Evolutionary conservation across 129 eudicot species (phyloP).

Genomic region (Silybum marianum): DNA sequence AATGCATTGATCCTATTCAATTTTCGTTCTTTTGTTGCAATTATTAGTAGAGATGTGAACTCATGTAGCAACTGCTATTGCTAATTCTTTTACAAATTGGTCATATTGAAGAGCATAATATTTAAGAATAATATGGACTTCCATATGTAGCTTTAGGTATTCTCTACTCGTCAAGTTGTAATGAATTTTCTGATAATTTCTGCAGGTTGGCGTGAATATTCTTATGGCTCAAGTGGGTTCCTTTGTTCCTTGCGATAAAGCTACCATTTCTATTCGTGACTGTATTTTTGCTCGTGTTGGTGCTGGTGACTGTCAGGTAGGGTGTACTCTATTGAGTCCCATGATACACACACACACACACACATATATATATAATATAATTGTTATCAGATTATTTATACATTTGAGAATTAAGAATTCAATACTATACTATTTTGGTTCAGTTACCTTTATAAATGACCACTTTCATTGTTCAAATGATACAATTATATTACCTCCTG

Average conservation of each 20-base stretch:
- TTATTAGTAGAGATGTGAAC: background rate
- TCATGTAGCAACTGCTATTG: background rate
- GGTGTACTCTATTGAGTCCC: too few species aligned
- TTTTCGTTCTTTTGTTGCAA: background rate
- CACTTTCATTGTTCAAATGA: background rate
- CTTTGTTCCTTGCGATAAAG: slow-evolving; percentile 91
- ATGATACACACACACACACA: too few species aligned
- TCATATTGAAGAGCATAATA: background rate
- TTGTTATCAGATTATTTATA: background rate
- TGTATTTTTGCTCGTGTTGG: slow-evolving; percentile 99
- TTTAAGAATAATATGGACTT: background rate
- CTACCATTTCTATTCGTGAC: slow-evolving; percentile 88
- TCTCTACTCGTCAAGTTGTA: background rate
- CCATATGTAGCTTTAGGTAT: background rate
- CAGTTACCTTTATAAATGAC: background rate
- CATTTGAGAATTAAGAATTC: background rate
- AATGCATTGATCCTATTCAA: background rate
- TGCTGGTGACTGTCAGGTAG: slow-evolving; percentile 99
- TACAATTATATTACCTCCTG: background rate
- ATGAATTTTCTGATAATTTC: background rate
- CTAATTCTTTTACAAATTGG: background rate
- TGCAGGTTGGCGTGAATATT: slow-evolving; percentile 92
- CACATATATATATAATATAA: background rate
- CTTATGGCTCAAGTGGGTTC: slow-evolving; percentile 98
- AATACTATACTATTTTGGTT: background rate